Evolutionary conservation across 2,329 filamentous ascomycete genomes (phyloP), one percentile per base, ranked within the genome.

Genomic region (Xylaria sp.): DNA sequence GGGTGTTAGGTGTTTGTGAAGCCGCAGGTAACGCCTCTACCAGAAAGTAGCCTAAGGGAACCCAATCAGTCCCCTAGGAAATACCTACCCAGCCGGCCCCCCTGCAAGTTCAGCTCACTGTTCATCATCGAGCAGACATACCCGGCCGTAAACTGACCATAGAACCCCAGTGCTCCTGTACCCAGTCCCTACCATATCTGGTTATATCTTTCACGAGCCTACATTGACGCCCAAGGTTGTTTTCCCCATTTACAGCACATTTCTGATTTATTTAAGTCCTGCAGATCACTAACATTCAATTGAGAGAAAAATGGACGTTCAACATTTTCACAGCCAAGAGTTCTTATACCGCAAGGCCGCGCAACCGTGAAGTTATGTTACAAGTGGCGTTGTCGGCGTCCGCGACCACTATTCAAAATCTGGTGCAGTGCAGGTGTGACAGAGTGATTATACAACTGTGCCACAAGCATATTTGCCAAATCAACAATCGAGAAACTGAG

Each of bases 321-420:
- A n/a, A 31, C 18, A 8, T 39, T 36, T 7, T n/a, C 15, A 20
- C 43, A 20, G 28, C 15, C 36, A 25, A 56, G 52, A 6, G 31
- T 25, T 31, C n/a, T 33, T 20, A 23, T 64, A 2, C 41, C 52
- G 31, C n/a, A 39, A 18, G 61, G 46, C 33, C 7, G 36, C 23
- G 25, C 33, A 15, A 54, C 60, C 46, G 28, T 68, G 36, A 62
- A 64, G 69, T 39, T 71, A 69, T 59, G 69, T 71, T 71, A 69
- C 69, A 64, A 55, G 66, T 68, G 66, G 66, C 69, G 56, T 20
- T 66, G 59, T 46, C 57, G 41, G 54, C 48, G 28, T 57, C 33
- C 57, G 58, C 64, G 28, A 61, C 28, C 52, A 55, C 52, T n/a
- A 18, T 55, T 55, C 36, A 46, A 55, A 55, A 51, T 52, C 52